Conservation (phyloP, 805 yeast genomes). For the Teunomyces barrocoloradensis region DNA sequence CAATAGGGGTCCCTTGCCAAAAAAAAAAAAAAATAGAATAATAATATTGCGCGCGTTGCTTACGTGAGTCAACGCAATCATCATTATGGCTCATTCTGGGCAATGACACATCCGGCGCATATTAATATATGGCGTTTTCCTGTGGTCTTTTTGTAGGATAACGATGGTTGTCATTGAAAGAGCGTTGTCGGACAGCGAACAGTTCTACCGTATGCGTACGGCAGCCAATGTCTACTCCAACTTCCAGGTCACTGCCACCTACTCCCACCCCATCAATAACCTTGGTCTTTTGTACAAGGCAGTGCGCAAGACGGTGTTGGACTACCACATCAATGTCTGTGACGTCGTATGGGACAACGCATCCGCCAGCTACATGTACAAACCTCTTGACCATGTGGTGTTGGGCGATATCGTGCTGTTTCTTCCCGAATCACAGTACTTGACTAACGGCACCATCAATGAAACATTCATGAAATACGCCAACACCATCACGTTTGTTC, state of each 20-base stretch:
- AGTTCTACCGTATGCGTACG: constrained; percentile 34
- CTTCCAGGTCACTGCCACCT: constrained; percentile 34
- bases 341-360: constrained; percentile 23
- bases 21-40: no score
- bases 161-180: constrained; percentile 13
- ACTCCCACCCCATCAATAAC: constrained; percentile 19
- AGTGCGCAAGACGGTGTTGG: constrained; percentile 30
- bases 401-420: constrained; percentile 27
- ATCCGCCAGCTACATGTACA: constrained; percentile 13
- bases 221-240: constrained; percentile 27
- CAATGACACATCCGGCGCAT: no score
- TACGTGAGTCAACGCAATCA: no score
- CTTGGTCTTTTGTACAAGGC: constrained; percentile 21
- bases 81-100: no score
- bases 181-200: constrained; percentile 30
- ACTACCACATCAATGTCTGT: constrained; percentile 32
- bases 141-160: no score
- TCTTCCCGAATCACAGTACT: constrained; percentile 8
- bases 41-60: no score
- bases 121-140: no score
- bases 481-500: constrained; percentile 17
- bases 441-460: constrained; percentile 17
- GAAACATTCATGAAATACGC: constrained; percentile 29
- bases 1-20: no score
- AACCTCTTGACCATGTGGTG: constrained; percentile 21